phyloP scores from a whole-genome alignment of 768 basidiomycete species.

The Naematelia aurantialba region DNA sequence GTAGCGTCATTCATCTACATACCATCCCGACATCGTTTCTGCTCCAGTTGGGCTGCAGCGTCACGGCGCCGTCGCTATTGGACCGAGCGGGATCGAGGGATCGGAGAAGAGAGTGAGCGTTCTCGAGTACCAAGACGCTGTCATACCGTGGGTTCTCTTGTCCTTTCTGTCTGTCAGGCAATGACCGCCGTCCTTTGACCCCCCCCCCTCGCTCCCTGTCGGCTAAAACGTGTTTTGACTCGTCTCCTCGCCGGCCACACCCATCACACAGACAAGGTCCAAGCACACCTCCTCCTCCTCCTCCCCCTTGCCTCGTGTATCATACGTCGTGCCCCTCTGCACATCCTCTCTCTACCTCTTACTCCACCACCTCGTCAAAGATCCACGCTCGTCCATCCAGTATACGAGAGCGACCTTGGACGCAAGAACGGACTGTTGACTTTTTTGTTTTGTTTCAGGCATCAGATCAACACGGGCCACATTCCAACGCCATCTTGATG shows the following conservation, averaged over 20 bases:
- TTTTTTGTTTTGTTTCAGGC: background rate
- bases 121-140: background rate
- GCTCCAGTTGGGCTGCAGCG: no score
- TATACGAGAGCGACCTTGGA: no score
- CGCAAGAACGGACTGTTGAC: background rate
- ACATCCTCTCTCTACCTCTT: background rate
- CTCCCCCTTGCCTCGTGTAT: background rate
- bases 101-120: no score
- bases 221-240: background rate
- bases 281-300: background rate
- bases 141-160: background rate
- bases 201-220: background rate
- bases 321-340: background rate
- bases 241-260: background rate
- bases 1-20: no score
- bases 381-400: no score
- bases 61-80: no score
- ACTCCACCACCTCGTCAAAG: no score
- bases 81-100: no score
- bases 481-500: background rate
- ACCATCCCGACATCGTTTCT: no score
- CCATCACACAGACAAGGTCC: background rate
- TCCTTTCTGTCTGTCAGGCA: background rate
- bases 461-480: background rate
- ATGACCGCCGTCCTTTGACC: background rate